Evolutionary conservation across 495 filamentous ascomycete genomes (phyloP).

Genomic region (Haplographium delicatum): DNA sequence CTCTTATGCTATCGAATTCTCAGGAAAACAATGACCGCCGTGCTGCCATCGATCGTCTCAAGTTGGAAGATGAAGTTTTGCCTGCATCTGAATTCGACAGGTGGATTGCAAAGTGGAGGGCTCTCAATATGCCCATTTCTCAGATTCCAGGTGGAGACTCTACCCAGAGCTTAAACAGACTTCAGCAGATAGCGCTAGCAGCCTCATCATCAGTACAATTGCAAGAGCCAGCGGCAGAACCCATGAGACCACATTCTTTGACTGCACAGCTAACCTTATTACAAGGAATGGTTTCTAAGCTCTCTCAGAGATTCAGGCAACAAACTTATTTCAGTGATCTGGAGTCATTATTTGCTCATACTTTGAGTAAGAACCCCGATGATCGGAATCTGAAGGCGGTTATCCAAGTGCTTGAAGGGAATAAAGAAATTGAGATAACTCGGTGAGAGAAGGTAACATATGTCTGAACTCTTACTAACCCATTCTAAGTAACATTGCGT

Average conservation of each 20-base stretch:
- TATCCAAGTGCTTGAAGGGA: background rate
- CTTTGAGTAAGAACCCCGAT: background rate
- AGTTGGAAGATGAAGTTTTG: background rate
- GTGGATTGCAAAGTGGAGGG: background rate
- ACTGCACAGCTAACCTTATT: too few species aligned
- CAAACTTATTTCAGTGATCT: background rate
- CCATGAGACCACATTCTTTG: too few species aligned
- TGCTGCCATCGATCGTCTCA: background rate
- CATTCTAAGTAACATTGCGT: too few species aligned
- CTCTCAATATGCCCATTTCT: too few species aligned
- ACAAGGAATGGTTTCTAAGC: background rate
- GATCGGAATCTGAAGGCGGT: background rate
- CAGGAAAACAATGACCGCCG: background rate
- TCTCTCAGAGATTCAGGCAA: background rate
- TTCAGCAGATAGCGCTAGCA: too few species aligned
- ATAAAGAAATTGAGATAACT: background rate
- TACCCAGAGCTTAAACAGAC: background rate
- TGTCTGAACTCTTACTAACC: too few species aligned
- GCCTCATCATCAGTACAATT: too few species aligned
- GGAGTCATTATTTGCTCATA: background rate
- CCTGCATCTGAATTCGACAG: background rate
- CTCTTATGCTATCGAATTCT: background rate
- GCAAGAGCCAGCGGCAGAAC: too few species aligned
- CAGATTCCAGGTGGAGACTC: too few species aligned
- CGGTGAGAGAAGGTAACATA: background rate